Base-by-base conservation (phyloP, 306 rosid genomes). In the Trichosanthes truncata region DNA sequence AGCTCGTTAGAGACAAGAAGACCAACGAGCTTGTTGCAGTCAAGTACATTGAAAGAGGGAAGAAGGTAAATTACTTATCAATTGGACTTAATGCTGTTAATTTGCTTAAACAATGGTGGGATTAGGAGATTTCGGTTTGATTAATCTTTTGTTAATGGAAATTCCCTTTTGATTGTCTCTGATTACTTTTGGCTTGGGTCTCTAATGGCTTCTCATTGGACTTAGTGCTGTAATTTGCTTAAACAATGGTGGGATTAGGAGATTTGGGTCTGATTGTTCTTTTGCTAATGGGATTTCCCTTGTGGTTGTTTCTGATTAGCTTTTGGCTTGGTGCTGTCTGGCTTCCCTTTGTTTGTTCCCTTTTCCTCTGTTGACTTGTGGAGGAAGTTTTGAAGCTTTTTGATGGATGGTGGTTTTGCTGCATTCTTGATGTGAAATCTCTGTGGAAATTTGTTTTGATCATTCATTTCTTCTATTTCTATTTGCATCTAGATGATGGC, bases 11-110 rank as follows among this genome's bases (percentile, higher is more conserved):
- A 80, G 89, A 95, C 81, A 95, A 84, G 86, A 90, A 72, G 17
- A 93, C 97, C 0, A 88, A 76, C 52, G 94, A 95, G 51, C 97
- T 90, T 83, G 93, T 93, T 82, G 99, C 99, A 1, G 88, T 95
- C 80, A 95, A 95, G 80, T 95, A 89, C 89, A 91, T 91, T 74
- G 88, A 89, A 85, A 91, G 99, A 80, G 99, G 97, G 36, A 67
- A 85, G 78, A 93, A 88, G 97, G 99, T 93, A 38, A 83, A 26
- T 73, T 17, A 13, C 15, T 46, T 41, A 3, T 18, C 12, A 26
- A 9, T 12, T 74, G 26, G 35, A 31, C 12, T 73, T 23, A 14
- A 11, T 46, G 14, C 13, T 72, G 57, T 13, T 78, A 20, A 48
- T 74, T 52, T 43, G 18, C 74, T 73, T 63, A 17, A 63, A 63